Evolutionary conservation across 2,329 filamentous ascomycete genomes (phyloP), one percentile per base, ranked within the genome.

Genomic region (Dothideomycetes sp.): DNA sequence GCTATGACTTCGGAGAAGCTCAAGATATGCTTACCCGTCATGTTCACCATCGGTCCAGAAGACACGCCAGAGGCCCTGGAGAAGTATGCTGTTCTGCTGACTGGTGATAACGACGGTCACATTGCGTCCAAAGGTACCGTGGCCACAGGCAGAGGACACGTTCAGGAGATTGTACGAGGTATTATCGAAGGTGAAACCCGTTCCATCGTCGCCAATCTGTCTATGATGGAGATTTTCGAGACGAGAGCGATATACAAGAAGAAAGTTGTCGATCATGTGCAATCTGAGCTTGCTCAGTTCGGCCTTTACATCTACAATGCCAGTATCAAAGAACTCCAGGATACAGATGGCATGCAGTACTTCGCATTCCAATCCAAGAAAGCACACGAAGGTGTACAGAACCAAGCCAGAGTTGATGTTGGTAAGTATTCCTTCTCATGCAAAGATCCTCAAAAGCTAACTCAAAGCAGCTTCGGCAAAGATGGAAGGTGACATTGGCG

Each of bases 1-100:
- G 85, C 85, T 43, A 94, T 93, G 85, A 93, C 85, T 13, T 77
- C 80, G 52, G 86, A 93, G 65, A 93, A 93, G 60, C 71, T 91
- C 3, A 82, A 88, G 48, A 88, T 91, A 58, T 71, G 78, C 4
- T 73, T 91, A 0, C 85, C 84, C 2, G 84, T 86, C 9, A 83
- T 91, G 47, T 91, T 91, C 64, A 91, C 85, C 25, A 81, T 91
- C 45, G 85, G 85, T 11, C 85, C 86, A 0, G 78, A 86, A 47
- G 77, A 89, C 47, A 78, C 81, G 47, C 62, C 58, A 7, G 76
- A 81, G 27, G 70, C 83, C 2, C 70, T 94, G 34, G 76, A 79
- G 62, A 91, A 88, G 64, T 93, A 88, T 54, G 84, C 84, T 37
- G 81, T 85, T 60, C 71, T 93, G 0, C 69, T 93, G 4, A 83